A percentile compares a stretch with the other conserved stretches of the same genome.
These are phyloP conservation scores for Rheum nobile DNA, from an alignment of 148 eudicot genomes.

Conservation along the genomic window DNA sequence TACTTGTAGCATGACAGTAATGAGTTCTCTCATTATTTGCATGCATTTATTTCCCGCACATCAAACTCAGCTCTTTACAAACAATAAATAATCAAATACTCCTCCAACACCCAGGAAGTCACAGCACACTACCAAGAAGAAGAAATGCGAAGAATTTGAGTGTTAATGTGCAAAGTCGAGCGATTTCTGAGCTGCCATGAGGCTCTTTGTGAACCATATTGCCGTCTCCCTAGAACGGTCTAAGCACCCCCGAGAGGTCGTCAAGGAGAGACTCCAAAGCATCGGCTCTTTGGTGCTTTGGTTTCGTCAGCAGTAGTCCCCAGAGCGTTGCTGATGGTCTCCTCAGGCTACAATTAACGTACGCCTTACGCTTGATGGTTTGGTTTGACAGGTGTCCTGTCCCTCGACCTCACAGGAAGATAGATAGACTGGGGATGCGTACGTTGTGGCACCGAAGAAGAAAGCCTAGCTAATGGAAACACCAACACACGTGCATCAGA, in stretches of 20 bases:
- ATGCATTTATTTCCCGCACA: too few species aligned
- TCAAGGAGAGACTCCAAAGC: constrained; percentile 91
- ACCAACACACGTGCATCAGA: background rate
- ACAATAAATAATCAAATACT: background rate
- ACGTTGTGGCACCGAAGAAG: constrained; percentile 29
- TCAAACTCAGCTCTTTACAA: background rate
- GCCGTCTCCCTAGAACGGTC: constrained; percentile 95
- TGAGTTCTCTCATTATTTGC: too few species aligned
- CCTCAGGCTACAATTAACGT: too few species aligned
- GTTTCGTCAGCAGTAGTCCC: constrained; percentile 21
- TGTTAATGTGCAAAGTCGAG: constrained; percentile 9
- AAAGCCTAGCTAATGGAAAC: constrained; percentile 24
- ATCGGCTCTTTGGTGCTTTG: constrained; percentile 63
- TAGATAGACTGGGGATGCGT: constrained; percentile 21
- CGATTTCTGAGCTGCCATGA: constrained; percentile 63
- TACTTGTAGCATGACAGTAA: too few species aligned
- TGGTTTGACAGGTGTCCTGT: background rate
- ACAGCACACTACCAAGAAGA: background rate
- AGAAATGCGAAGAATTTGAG: constrained; percentile 3
- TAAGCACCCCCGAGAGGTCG: constrained; percentile 70
- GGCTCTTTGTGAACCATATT: constrained; percentile 92
- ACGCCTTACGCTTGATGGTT: constrained; percentile 18
- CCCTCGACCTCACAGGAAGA: constrained; percentile 24
- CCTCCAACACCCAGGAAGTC: background rate
- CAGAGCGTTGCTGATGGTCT: constrained; percentile 11